phyloP scores from a whole-genome alignment of 176 grass and related monocot genomes.

The Paspalum vaginatum region DNA sequence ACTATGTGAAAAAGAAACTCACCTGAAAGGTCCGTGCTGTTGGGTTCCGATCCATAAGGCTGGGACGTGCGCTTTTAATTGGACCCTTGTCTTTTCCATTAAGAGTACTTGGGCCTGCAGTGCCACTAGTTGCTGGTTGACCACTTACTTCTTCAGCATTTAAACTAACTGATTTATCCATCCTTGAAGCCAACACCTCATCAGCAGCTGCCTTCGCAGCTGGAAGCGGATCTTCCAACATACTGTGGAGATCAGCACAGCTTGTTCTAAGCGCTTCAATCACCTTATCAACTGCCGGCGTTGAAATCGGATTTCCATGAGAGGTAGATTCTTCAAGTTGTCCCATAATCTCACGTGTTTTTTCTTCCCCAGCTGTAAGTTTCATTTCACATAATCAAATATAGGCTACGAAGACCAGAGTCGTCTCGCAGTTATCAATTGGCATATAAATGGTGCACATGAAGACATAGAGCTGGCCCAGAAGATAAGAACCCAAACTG shows the following conservation, averaged over 20 bases:
- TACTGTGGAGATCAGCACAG: constrained; percentile 50
- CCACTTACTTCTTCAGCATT: constrained; percentile 23
- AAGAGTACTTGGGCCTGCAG: constrained; percentile 18
- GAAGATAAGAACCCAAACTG: background rate
- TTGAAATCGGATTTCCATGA: constrained; percentile 36
- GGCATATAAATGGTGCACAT: background rate
- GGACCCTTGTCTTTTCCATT: constrained; percentile 2
- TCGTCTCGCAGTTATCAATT: background rate
- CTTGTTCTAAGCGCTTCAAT: constrained; percentile 54
- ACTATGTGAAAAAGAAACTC: background rate
- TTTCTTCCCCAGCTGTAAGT: constrained; percentile 45
- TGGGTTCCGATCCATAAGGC: constrained; percentile 69
- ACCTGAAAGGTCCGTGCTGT: constrained; percentile 53
- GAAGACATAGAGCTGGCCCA: background rate
- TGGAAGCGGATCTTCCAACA: constrained; percentile 58
- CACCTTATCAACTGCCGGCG: constrained; percentile 49
- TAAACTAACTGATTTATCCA: constrained; percentile 21
- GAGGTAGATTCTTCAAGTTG: constrained; percentile 17
- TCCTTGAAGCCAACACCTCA: constrained; percentile 47
- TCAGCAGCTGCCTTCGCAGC: constrained; percentile 50
- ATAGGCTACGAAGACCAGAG: background rate
- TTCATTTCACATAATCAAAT: constrained; percentile 32
- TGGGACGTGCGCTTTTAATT: constrained; percentile 13
- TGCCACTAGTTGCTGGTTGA: background rate
- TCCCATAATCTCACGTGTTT: constrained; percentile 22